These are phyloP conservation scores for Cucumis cinereus DNA, from an alignment of 306 rosid genomes.

Conservation along the genomic window DNA sequence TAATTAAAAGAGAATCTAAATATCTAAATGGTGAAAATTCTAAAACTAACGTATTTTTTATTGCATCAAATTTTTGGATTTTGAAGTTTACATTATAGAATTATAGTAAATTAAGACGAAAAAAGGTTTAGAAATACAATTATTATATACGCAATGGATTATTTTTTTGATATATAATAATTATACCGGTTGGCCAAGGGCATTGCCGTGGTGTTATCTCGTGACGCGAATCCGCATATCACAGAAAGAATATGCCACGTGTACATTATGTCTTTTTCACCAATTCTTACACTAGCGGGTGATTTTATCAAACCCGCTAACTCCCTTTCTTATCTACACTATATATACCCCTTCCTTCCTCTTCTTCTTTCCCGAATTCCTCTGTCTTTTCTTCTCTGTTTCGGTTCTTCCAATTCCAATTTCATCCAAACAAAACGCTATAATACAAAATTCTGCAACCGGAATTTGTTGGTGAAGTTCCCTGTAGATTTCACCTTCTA, in stretches of 20 bases:
- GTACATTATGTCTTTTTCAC: not conserved
- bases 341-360: not conserved
- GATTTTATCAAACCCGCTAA: not conserved
- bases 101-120: no score
- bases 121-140: no score
- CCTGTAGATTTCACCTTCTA: not conserved
- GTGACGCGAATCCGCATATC: not conserved
- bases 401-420: not conserved
- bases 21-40: no score
- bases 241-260: constrained; percentile 3
- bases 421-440: not conserved
- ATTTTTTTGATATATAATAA: no score
- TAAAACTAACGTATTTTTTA: no score
- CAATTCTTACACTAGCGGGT: not conserved
- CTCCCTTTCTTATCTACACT: not conserved
- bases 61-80: no score
- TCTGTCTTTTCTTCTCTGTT: not conserved
- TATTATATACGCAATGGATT: no score
- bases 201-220: not conserved
- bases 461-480: not conserved
- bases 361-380: not conserved
- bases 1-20: no score
- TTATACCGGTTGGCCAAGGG: not conserved
- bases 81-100: no score
- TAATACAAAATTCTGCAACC: not conserved